These are phyloP conservation scores for Scedosporium aurantiacum DNA, from an alignment of 2,329 filamentous ascomycete genomes.

Conservation along the genomic window DNA sequence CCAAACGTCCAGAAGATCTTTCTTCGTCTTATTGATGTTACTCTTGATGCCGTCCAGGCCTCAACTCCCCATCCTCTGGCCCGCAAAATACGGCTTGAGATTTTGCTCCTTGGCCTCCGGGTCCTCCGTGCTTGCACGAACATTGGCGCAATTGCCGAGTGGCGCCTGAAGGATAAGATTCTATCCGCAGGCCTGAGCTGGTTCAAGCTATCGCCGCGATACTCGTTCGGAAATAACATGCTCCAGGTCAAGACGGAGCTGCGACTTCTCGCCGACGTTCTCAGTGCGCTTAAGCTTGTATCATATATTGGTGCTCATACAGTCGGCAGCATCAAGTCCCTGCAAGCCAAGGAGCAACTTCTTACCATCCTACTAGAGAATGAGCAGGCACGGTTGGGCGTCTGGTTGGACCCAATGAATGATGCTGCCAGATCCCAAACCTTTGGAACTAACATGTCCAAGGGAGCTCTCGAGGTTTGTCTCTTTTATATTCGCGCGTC, in stretches of 20 bases:
- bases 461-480: conserved; percentile 17
- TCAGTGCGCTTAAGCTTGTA: conserved; percentile 53
- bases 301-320: conserved; percentile 44
- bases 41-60: conserved; percentile 61
- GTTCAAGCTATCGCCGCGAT: conserved; percentile 75
- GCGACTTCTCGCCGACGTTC: conserved; percentile 66
- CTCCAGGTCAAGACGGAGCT: conserved; percentile 90
- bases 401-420: conserved; percentile 80
- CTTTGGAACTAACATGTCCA: conserved; percentile 6
- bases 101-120: conserved; percentile 70
- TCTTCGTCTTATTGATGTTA: conserved; percentile 66
- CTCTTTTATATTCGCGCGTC: background rate
- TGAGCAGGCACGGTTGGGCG: conserved; percentile 70
- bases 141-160: conserved; percentile 52
- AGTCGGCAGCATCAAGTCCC: conserved; percentile 47
- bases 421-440: conserved; percentile 26
- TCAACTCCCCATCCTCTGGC: conserved; percentile 74
- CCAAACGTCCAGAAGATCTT: conserved; percentile 74
- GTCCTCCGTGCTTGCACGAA: conserved; percentile 65
- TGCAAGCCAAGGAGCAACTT: conserved; percentile 75
- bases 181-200: conserved; percentile 77
- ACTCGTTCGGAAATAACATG: conserved; percentile 92
- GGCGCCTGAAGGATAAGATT: conserved; percentile 80
- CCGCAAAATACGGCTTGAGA: conserved; percentile 82
- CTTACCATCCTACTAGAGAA: conserved; percentile 70